Percentiles rank a stretch among this genome's conserved stretches.
phyloP scores from a whole-genome alignment of 306 rosid species.

The Sicyos edulis region DNA sequence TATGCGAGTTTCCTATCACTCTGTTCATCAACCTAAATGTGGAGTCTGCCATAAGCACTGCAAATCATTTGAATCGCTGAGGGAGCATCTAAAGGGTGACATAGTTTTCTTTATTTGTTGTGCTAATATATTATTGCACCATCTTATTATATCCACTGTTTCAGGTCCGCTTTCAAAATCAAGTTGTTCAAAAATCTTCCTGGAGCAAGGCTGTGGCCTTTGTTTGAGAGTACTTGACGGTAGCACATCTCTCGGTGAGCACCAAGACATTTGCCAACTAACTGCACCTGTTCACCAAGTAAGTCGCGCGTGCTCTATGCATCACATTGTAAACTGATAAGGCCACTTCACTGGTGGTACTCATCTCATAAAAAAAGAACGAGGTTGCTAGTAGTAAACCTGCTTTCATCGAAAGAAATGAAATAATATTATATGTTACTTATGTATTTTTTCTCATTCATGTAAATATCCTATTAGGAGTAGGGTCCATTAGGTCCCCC shows the following conservation, averaged over 20 bases:
- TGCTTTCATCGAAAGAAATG: neutral
- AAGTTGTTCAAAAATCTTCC: constrained; percentile 42
- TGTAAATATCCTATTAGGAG: too few relatives aligned
- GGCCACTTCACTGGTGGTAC: neutral
- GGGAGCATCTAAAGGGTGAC: constrained; percentile 72
- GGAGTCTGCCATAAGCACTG: constrained; percentile 64
- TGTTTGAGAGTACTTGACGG: constrained; percentile 50
- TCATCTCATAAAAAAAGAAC: neutral
- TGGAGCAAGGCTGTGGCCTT: constrained; percentile 54
- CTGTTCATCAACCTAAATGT: constrained; percentile 70
- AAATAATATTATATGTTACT: too few relatives aligned
- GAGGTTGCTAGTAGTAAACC: neutral
- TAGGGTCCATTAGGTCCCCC: too few relatives aligned
- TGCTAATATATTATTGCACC: constrained; percentile 20
- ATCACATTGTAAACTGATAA: neutral
- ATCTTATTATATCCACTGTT: constrained; percentile 18
- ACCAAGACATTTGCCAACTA: constrained; percentile 36
- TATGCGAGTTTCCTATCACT: constrained; percentile 55
- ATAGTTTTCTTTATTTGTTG: neutral
- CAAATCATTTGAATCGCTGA: constrained; percentile 69
- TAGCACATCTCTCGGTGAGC: constrained; percentile 40
- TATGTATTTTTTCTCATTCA: too few relatives aligned
- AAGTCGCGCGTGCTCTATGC: constrained; percentile 6
- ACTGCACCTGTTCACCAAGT: constrained; percentile 16
- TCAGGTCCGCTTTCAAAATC: constrained; percentile 61